Percentiles rank a stretch among this genome's conserved stretches.
These are phyloP conservation scores for Diaporthe caulivora DNA, from an alignment of 2,329 filamentous ascomycete species.

Conservation along the genomic window DNA sequence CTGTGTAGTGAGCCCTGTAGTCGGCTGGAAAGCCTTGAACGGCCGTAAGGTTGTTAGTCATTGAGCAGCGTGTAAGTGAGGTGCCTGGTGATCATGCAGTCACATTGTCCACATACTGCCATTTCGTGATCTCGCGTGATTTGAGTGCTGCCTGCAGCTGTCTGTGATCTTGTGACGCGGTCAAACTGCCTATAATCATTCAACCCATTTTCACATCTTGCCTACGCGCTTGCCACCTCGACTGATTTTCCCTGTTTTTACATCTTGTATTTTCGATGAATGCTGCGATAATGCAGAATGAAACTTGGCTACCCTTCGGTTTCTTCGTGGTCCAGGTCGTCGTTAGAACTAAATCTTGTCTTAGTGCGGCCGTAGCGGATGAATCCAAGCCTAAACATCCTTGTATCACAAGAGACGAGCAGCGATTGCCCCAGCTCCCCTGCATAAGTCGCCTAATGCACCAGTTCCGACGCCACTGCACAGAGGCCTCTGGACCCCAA, in stretches of 20 bases:
- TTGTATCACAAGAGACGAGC: neutral
- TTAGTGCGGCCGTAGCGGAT: neutral
- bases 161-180: neutral
- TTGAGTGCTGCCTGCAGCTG: neutral
- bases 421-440: neutral
- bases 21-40: neutral
- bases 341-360: neutral
- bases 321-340: neutral
- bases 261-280: neutral
- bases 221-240: too few relatives aligned
- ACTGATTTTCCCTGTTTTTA: neutral
- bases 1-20: neutral
- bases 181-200: neutral
- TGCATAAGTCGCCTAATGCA: neutral
- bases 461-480: neutral
- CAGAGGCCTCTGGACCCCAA: conserved; percentile 18
- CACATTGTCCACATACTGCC: neutral
- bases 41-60: too few relatives aligned
- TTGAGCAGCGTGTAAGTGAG: neutral
- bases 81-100: neutral
- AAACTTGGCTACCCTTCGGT: neutral
- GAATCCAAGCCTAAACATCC: neutral
- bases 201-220: neutral
- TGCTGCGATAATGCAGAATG: neutral
- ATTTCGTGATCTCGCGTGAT: neutral